phyloP scores from a whole-genome alignment of 805 yeast species.

The Ogataea methanolica region DNA sequence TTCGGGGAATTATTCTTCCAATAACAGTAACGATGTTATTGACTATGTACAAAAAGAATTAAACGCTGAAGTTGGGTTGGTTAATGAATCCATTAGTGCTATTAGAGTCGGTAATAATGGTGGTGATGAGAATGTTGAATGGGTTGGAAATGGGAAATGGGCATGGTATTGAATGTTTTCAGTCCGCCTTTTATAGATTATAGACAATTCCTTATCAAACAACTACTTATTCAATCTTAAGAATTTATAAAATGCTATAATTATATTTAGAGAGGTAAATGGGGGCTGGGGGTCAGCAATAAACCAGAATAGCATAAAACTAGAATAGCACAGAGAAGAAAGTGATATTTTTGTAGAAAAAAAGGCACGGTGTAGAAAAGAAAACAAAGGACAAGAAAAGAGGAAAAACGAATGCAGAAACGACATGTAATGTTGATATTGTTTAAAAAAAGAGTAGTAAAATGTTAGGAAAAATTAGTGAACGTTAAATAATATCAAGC shows the following conservation, averaged over 20 bases:
- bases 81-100: slow-evolving; percentile 21
- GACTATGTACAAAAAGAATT: slow-evolving; percentile 4
- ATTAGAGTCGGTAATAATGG: slow-evolving; percentile 11
- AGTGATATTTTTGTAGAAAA: neutral
- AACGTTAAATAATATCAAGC: neutral
- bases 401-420: too few species aligned
- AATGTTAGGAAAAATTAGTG: too few species aligned
- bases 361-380: too few species aligned
- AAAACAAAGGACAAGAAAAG: too few species aligned
- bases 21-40: slow-evolving; percentile 1
- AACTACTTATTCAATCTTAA: neutral
- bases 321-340: neutral
- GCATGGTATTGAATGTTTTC: slow-evolving; percentile 19
- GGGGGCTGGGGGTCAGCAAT: neutral
- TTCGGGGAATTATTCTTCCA: too few species aligned
- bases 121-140: slow-evolving; percentile 5
- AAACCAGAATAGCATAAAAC: neutral
- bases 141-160: slow-evolving; percentile 26
- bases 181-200: too few species aligned
- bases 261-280: neutral
- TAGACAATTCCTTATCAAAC: too few species aligned
- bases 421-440: too few species aligned
- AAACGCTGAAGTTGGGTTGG: slow-evolving; percentile 11
- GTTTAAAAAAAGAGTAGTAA: too few species aligned
- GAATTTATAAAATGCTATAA: neutral